These are phyloP conservation scores for Hypoxylon rubiginosum DNA, from an alignment of 2,329 filamentous ascomycete species.

Conservation along the genomic window DNA sequence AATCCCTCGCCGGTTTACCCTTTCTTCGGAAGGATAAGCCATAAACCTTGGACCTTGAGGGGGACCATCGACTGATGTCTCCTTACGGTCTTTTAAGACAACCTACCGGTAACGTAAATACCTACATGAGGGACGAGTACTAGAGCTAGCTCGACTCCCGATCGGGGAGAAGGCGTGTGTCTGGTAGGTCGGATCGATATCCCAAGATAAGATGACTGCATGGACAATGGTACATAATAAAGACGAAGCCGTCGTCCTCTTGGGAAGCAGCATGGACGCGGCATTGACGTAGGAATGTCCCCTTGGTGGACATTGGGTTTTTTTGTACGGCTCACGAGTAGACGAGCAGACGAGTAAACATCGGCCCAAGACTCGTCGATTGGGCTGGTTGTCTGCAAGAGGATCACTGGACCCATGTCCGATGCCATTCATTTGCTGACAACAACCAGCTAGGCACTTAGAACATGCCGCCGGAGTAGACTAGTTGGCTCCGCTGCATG, in stretches of 20 bases:
- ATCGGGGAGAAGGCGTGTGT: constrained; percentile 22
- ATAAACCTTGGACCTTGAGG: constrained; percentile 22
- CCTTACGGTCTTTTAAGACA: constrained; percentile 13
- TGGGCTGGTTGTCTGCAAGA: constrained; percentile 39
- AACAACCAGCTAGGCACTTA: constrained; percentile 30
- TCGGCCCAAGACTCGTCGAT: constrained; percentile 27
- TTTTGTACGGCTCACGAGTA: constrained; percentile 30
- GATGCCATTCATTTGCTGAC: constrained; percentile 38
- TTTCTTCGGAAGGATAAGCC: constrained; percentile 18
- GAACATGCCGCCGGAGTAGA: constrained; percentile 31
- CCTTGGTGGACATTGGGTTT: constrained; percentile 30
- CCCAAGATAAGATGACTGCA: constrained; percentile 44
- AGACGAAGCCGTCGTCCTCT: constrained; percentile 37
- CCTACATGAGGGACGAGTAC: constrained; percentile 12
- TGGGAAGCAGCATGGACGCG: constrained; percentile 43
- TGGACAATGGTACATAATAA: constrained; percentile 36
- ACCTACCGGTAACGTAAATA: constrained; percentile 14
- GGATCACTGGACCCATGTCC: constrained; percentile 41
- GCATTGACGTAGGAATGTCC: constrained; percentile 40
- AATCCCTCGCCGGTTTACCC: constrained; percentile 14
- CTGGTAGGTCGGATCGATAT: constrained; percentile 35
- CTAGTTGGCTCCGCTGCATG: constrained; percentile 37
- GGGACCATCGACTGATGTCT: constrained; percentile 33
- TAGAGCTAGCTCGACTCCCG: constrained; percentile 17
- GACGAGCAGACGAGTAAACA: constrained; percentile 31